Base-by-base conservation (phyloP, 2,329 filamentous ascomycete genomes). In the Aspergillus udagawae region DNA sequence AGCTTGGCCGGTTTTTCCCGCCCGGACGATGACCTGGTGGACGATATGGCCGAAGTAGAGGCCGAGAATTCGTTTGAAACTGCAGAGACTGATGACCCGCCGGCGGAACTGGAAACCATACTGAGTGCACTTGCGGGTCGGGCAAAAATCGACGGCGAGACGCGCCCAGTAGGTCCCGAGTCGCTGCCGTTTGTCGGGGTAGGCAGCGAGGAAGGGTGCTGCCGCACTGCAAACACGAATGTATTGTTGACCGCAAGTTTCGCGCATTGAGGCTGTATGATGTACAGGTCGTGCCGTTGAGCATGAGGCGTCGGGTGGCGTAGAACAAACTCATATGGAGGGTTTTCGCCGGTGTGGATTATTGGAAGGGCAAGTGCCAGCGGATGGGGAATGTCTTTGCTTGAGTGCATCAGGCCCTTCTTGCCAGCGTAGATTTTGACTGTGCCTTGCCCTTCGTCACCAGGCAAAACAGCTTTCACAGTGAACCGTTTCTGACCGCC, bases 241-340 rank as follows among this genome's bases (percentile, higher is more conserved):
- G 94, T 99, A 72, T 99, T 97, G 79, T 97, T 97, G 55, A 96
- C 81, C 1, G 91, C 92, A 28, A 99, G 80, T 27, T 87, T 86
- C 63, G 88, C 84, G 72, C 94, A 99, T 74, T 99, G 95, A 1
- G 95, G 94, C 70, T 97, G 94, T 48, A 92, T 90, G 61, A 99
- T 90, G 73, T 99, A 99, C 57, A 99, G 87, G 71, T 99, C 94
- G 73, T 99, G 92, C 45, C 93, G 86, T 70, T 96, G 92, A n/a
- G 94, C 94, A 73, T 99, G 94, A 8, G 94, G 94, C 2, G 94
- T 99, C 7, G 95, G 95, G 72, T 99, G 94, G 4, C 94, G 86
- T 42, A 88, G 89, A 49, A 97, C 83, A 74, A 97, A 99, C 58
- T 96, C 91, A 73, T 96, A 99, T 0, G 90, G 85, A 3, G 94